Evolutionary conservation across 192 early-diverging fungal genomes (phyloP).

Genomic region (Mortierella antarctica): DNA sequence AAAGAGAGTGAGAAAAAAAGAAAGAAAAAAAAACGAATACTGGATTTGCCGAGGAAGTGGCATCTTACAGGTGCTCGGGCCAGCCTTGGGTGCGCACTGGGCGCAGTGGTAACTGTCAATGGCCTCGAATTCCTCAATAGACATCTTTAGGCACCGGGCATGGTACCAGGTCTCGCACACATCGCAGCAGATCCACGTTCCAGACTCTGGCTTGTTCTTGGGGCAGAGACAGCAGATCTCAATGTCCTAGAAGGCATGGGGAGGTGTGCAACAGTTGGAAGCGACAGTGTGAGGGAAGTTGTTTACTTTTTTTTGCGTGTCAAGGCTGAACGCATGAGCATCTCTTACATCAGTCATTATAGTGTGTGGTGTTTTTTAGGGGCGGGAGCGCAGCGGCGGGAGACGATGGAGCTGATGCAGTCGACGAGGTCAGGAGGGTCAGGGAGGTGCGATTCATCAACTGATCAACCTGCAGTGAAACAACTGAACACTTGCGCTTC

Average conservation of each 20-base stretch:
- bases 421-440: background rate
- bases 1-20: background rate
- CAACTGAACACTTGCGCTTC: too few relatives aligned
- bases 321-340: too few relatives aligned
- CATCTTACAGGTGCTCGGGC: slow-evolving; percentile 65
- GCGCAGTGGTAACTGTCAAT: slow-evolving; percentile 77
- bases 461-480: too few relatives aligned
- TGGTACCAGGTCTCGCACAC: slow-evolving; percentile 76
- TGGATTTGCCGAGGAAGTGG: background rate
- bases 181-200: slow-evolving; percentile 75
- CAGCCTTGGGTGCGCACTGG: slow-evolving; percentile 61
- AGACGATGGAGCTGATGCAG: background rate
- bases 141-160: slow-evolving; percentile 69
- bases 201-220: slow-evolving; percentile 8
- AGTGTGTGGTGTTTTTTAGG: background rate
- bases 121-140: slow-evolving; percentile 62
- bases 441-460: background rate
- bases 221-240: slow-evolving; percentile 42
- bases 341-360: slow-evolving; percentile 12
- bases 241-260: slow-evolving; percentile 1
- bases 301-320: too few relatives aligned
- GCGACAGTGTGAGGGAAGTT: too few relatives aligned
- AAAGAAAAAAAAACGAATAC: background rate
- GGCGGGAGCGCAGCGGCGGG: background rate
- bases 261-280: too few relatives aligned